phyloP scores from a whole-genome alignment of 352 stramenopile species.

The Globisporangium iwayamae region DNA sequence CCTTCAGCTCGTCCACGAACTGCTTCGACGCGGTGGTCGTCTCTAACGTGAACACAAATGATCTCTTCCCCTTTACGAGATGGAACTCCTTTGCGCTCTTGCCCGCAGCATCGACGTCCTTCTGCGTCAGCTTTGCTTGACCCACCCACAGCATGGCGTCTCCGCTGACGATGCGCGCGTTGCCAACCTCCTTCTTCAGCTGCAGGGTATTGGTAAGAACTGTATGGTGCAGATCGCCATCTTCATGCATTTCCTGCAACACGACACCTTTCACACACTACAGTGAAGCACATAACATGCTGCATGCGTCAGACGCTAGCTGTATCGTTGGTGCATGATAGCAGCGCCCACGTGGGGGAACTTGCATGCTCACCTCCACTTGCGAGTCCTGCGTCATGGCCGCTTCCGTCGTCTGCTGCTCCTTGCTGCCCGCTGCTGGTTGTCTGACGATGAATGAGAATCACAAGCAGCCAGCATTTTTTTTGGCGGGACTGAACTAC shows the following conservation, averaged over 20 bases:
- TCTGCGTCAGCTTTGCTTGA: slow-evolving; percentile 40
- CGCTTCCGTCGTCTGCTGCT: slow-evolving; percentile 1
- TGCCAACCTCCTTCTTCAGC: slow-evolving; percentile 79
- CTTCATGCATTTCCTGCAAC: slow-evolving; percentile 43
- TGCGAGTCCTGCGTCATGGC: slow-evolving; percentile 11
- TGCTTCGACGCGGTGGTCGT: slow-evolving; percentile 35
- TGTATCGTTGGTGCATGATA: background rate
- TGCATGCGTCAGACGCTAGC: background rate
- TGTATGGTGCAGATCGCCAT: slow-evolving; percentile 34
- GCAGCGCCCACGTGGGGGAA: background rate
- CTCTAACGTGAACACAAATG: slow-evolving; percentile 60
- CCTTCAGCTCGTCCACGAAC: slow-evolving; percentile 64
- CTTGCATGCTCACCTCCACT: slow-evolving; percentile 7
- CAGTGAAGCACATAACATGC: background rate
- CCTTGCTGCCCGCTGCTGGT: background rate
- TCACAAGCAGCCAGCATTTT: background rate
- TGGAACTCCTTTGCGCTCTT: slow-evolving; percentile 36
- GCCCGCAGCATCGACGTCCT: slow-evolving; percentile 23
- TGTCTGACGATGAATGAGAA: background rate
- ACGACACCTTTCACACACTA: slow-evolving; percentile 50
- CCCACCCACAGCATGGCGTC: slow-evolving; percentile 72
- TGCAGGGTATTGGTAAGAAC: slow-evolving; percentile 40
- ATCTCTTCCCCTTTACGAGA: slow-evolving; percentile 55
- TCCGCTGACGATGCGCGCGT: slow-evolving; percentile 70
- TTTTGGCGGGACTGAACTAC: slow-evolving; percentile 10